Percentiles rank a stretch among this genome's conserved stretches.
Conservation (phyloP, 176 grass and related monocot species). For the Musa schizocarpa region DNA sequence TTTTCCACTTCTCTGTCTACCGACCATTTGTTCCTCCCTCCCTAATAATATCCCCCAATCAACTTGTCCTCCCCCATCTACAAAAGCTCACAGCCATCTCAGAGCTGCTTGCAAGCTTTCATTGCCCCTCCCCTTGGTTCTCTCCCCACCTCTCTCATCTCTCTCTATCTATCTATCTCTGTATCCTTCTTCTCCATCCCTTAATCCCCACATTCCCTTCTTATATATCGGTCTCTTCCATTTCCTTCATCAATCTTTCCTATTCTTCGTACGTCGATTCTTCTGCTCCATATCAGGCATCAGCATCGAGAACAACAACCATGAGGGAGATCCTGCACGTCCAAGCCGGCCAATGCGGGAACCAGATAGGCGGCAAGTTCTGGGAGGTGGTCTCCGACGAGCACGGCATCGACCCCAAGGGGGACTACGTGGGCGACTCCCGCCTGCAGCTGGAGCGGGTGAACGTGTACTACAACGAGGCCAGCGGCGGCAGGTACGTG, state of each 20-base stretch:
- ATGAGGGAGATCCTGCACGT: slow-evolving; percentile 95
- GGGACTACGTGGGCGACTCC: slow-evolving; percentile 46
- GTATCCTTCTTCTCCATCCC: no score
- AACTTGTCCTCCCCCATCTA: neutral
- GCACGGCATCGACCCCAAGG: slow-evolving; percentile 72
- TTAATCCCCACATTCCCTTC: no score
- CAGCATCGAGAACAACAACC: no score
- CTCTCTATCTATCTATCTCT: no score
- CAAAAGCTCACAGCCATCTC: neutral
- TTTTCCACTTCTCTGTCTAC: neutral
- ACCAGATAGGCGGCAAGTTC: slow-evolving; percentile 81
- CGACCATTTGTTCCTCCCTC: neutral
- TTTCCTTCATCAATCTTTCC: no score
- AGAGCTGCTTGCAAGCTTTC: neutral
- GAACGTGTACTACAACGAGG: slow-evolving; percentile 90
- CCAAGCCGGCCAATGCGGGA: slow-evolving; percentile 77
- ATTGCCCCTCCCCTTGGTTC: no score
- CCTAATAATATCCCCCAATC: neutral
- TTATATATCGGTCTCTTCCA: no score
- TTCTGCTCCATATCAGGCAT: no score
- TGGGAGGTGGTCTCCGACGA: slow-evolving; percentile 86
- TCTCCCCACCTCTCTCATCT: no score
- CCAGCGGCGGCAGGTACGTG: slow-evolving; percentile 62
- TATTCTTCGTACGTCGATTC: no score
- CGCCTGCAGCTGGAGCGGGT: slow-evolving; percentile 72